These are phyloP conservation scores for Pezizomycotina sp. DNA, from an alignment of 2,329 filamentous ascomycete species.

Conservation along the genomic window DNA sequence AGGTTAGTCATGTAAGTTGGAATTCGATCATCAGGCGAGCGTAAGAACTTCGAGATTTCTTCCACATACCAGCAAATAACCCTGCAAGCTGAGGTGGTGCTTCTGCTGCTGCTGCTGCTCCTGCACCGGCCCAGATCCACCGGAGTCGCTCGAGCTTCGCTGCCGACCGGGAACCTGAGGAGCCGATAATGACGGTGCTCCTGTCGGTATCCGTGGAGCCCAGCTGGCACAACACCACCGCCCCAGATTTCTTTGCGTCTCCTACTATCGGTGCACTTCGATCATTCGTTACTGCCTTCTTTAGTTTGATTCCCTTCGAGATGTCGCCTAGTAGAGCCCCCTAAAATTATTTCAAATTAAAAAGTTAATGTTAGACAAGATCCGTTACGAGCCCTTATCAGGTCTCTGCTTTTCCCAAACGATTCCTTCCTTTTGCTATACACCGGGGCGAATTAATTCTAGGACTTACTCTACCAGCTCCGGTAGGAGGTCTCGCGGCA, in stretches of 20 bases:
- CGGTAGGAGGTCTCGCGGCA: too few relatives aligned
- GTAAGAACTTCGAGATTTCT: too few relatives aligned
- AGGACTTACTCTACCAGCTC: too few relatives aligned
- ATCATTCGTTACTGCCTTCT: slow-evolving; percentile 81
- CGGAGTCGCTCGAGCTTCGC: slow-evolving; percentile 17
- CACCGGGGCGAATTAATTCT: too few relatives aligned
- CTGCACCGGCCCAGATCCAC: slow-evolving; percentile 15
- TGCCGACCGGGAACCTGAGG: slow-evolving; percentile 14
- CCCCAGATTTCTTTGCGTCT: slow-evolving; percentile 36
- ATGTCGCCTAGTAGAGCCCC: slow-evolving; percentile 80
- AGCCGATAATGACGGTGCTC: slow-evolving; percentile 3
- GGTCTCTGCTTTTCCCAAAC: too few relatives aligned
- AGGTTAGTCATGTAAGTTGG: too few relatives aligned
- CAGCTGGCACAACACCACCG: slow-evolving; percentile 22
- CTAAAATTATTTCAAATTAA: slow-evolving; percentile 39
- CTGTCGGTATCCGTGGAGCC: slow-evolving; percentile 12
- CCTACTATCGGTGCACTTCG: slow-evolving; percentile 63
- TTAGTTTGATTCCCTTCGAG: slow-evolving; percentile 56
- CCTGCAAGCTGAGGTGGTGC: slow-evolving; percentile 68
- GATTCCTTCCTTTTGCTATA: too few relatives aligned
- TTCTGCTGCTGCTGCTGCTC: slow-evolving; percentile 34
- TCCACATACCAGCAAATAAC: slow-evolving; percentile 78
- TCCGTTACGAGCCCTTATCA: too few relatives aligned
- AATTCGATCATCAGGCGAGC: too few relatives aligned
- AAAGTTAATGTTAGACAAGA: too few relatives aligned